phyloP scores from a whole-genome alignment of 495 filamentous ascomycete genomes.

The Aspergillus homomorphus region DNA sequence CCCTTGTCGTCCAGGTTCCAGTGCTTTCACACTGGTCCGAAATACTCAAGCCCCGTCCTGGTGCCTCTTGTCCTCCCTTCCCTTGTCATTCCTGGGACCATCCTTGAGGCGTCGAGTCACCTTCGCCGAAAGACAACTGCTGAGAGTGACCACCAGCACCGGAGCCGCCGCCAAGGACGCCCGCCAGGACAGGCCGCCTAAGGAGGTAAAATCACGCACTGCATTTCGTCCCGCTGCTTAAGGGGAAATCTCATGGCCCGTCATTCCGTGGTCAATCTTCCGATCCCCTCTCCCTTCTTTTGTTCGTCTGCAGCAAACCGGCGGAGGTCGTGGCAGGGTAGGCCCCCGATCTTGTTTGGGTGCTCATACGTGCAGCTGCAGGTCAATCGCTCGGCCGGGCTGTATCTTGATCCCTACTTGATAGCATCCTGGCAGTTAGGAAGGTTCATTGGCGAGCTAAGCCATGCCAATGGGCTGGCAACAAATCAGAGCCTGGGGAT shows the following conservation, averaged over 20 bases:
- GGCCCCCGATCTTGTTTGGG: not conserved
- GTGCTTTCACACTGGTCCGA: not conserved
- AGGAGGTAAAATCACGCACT: slow-evolving; percentile 15
- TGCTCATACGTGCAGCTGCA: slow-evolving; percentile 2
- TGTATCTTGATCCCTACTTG: not conserved
- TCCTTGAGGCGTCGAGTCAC: not conserved
- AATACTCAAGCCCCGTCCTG: not conserved
- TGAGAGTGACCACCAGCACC: slow-evolving; percentile 7
- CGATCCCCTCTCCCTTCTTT: not conserved
- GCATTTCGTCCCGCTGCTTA: not conserved
- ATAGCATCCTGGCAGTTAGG: not conserved
- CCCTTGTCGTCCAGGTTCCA: too few relatives aligned
- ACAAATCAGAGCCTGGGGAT: slow-evolving; percentile 20
- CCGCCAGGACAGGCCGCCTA: slow-evolving; percentile 7
- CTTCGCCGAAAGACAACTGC: not conserved
- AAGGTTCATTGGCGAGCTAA: slow-evolving; percentile 16
- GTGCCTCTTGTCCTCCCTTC: not conserved
- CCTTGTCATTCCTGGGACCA: not conserved
- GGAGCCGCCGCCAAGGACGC: slow-evolving; percentile 15
- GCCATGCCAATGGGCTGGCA: slow-evolving; percentile 26
- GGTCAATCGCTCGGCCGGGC: not conserved
- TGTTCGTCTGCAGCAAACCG: not conserved
- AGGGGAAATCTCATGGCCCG: not conserved
- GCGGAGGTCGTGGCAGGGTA: not conserved
- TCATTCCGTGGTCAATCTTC: not conserved